These are phyloP conservation scores for Pseudoscleropodium purum DNA, from an alignment of 225 moss, liverwort and hornwort genomes.

Conservation along the genomic window DNA sequence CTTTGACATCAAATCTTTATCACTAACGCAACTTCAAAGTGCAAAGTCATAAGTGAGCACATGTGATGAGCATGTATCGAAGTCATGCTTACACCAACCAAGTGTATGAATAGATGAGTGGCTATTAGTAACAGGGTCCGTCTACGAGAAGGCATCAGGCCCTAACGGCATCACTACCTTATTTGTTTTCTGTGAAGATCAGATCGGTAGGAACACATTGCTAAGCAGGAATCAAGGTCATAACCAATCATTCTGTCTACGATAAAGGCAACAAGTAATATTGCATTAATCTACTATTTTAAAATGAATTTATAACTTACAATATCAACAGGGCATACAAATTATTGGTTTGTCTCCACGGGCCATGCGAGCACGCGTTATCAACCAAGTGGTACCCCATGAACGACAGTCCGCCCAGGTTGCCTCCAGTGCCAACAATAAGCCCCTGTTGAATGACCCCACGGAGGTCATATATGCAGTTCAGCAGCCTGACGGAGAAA, in stretches of 20 bases:
- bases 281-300: neutral
- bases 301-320: neutral
- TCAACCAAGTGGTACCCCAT: conserved; percentile 47
- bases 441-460: conserved; percentile 22
- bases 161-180: neutral
- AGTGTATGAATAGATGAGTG: neutral
- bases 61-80: neutral
- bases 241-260: neutral
- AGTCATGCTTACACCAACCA: neutral
- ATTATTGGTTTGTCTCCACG: conserved; percentile 55
- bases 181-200: neutral
- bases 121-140: neutral
- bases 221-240: neutral
- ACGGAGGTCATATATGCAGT: conserved; percentile 48
- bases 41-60: neutral
- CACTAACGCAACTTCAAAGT: neutral
- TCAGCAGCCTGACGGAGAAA: conserved; percentile 53
- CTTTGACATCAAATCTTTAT: neutral
- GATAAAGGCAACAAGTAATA: neutral
- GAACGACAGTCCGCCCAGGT: conserved; percentile 16
- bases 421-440: conserved; percentile 14
- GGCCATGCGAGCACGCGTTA: conserved; percentile 56
- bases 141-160: neutral
- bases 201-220: neutral
- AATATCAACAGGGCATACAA: conserved; percentile 38